phyloP scores from a whole-genome alignment of 495 filamentous ascomycete species.

The Chaetomidium leptoderma region DNA sequence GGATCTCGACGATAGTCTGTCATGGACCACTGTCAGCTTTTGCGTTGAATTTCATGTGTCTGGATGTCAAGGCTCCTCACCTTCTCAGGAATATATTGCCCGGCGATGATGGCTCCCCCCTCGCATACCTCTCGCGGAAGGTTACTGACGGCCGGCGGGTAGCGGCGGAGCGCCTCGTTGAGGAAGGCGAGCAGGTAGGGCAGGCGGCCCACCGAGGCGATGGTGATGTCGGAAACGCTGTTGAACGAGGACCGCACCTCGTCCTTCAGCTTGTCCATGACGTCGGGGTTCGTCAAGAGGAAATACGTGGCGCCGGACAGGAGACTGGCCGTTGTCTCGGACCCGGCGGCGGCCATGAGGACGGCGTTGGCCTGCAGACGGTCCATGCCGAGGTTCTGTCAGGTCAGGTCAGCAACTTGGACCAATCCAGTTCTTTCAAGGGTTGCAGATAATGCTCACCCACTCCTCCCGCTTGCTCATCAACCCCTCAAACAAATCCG shows the following conservation, averaged over 20 bases:
- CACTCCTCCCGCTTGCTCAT: conserved; percentile 42
- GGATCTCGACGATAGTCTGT: conserved; percentile 49
- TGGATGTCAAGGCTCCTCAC: conserved; percentile 20
- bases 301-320: conserved; percentile 51
- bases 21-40: neutral
- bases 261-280: conserved; percentile 39
- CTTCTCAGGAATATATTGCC: conserved; percentile 41
- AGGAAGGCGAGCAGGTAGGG: conserved; percentile 54
- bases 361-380: conserved; percentile 38
- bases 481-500: conserved; percentile 50
- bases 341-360: conserved; percentile 48
- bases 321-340: conserved; percentile 58
- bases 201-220: conserved; percentile 42
- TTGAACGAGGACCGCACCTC: conserved; percentile 53
- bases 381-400: neutral
- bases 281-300: conserved; percentile 44
- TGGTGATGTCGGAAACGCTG: conserved; percentile 48
- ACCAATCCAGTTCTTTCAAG: neutral
- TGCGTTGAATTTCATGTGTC: conserved; percentile 12
- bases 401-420: neutral
- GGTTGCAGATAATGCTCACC: conserved; percentile 27
- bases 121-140: conserved; percentile 43
- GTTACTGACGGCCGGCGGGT: conserved; percentile 50
- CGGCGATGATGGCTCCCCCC: conserved; percentile 46
- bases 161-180: conserved; percentile 55